A percentile compares a stretch with the other conserved stretches of the same genome.
Conservation (phyloP, 805 yeast genomes). For the Dipodascopsis uninucleata region DNA sequence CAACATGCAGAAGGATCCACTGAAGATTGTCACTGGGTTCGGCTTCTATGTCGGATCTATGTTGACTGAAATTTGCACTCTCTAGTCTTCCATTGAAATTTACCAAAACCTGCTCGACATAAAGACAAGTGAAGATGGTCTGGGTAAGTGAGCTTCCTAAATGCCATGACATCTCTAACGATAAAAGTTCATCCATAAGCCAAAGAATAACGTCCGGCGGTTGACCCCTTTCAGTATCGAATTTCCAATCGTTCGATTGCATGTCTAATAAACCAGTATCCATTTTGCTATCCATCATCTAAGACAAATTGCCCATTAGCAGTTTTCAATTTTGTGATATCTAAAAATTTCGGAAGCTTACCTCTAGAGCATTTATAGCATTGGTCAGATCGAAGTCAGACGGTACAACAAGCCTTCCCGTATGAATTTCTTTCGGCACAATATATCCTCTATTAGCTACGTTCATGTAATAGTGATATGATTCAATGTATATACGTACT, state of each 20-base stretch:
- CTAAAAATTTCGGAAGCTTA: constrained; percentile 29
- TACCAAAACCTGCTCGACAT: constrained; percentile 57
- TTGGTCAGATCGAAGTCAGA: constrained; percentile 64
- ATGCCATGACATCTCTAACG: constrained; percentile 67
- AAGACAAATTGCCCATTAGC: not conserved
- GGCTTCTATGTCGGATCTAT: not conserved
- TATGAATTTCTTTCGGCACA: constrained; percentile 35
- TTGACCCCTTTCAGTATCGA: constrained; percentile 42
- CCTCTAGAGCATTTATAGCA: constrained; percentile 85
- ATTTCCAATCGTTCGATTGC: constrained; percentile 42
- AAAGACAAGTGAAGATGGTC: constrained; percentile 70
- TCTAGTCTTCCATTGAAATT: constrained; percentile 28
- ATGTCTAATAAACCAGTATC: constrained; percentile 71
- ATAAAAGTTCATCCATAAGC: constrained; percentile 52
- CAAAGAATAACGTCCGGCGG: constrained; percentile 45
- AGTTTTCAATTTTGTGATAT: constrained; percentile 1
- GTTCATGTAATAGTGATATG: not conserved
- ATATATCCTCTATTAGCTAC: not conserved
- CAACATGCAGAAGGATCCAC: constrained; percentile 7
- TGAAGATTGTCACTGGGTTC: constrained; percentile 3
- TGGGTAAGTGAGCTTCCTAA: constrained; percentile 70
- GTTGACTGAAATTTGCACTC: constrained; percentile 17
- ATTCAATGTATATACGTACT: constrained; percentile 8
- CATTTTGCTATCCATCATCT: constrained; percentile 55
- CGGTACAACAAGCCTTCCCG: constrained; percentile 57